Conservation (phyloP, 2,329 filamentous ascomycete genomes). For the Colletotrichum filicis region DNA sequence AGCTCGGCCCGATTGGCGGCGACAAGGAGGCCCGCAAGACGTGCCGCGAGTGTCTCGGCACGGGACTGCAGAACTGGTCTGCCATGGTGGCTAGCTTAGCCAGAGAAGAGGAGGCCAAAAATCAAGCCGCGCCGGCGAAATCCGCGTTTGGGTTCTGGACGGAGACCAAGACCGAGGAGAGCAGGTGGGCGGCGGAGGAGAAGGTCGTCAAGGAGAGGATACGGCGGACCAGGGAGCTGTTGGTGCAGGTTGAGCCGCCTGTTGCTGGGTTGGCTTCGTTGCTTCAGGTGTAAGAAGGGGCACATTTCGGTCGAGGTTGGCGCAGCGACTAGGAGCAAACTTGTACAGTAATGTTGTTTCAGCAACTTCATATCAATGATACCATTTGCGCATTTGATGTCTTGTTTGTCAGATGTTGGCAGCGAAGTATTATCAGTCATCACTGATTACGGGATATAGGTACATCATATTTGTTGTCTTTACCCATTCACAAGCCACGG, state of each 20-base stretch:
- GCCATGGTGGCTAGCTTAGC: constrained; percentile 79
- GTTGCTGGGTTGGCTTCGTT: constrained; percentile 46
- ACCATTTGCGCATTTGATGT: not conserved
- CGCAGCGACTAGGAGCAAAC: not conserved
- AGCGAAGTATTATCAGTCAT: too few relatives aligned
- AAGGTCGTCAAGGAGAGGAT: constrained; percentile 64
- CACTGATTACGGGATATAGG: too few relatives aligned
- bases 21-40: constrained; percentile 53
- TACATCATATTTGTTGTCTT: too few relatives aligned
- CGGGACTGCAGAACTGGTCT: constrained; percentile 84
- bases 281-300: constrained; percentile 49
- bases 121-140: constrained; percentile 40
- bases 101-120: constrained; percentile 56
- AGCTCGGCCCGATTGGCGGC: constrained; percentile 41
- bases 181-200: constrained; percentile 66
- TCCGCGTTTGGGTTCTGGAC: constrained; percentile 56
- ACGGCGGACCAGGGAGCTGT: constrained; percentile 60
- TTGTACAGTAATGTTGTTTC: not conserved
- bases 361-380: not conserved
- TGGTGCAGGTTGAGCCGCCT: constrained; percentile 59
- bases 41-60: constrained; percentile 81
- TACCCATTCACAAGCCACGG: too few relatives aligned
- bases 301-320: too few relatives aligned
- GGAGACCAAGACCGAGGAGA: constrained; percentile 46
- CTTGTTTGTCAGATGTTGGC: too few relatives aligned